Percentiles rank a stretch among this genome's conserved stretches.
Evolutionary conservation across 1,139 yeast species (phyloP).

Genomic region (Lodderomyces jiufengensis): DNA sequence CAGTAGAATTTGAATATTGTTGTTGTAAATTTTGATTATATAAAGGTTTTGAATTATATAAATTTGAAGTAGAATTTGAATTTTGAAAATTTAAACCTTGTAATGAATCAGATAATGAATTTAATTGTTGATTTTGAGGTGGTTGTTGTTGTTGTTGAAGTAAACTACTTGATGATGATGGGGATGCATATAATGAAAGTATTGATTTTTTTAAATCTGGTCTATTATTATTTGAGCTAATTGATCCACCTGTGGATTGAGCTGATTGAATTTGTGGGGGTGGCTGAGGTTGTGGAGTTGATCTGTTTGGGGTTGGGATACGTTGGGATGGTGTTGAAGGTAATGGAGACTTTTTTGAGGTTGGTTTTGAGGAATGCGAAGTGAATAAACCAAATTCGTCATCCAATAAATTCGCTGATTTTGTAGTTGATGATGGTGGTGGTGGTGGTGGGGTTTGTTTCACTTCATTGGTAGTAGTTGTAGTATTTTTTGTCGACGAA

Average conservation of each 20-base stretch:
- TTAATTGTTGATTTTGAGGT: slow-evolving; percentile 7
- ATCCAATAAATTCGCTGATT: slow-evolving; percentile 21
- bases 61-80: slow-evolving; percentile 4
- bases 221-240: slow-evolving; percentile 27
- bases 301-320: too few species aligned
- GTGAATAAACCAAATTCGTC: slow-evolving; percentile 44
- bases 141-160: slow-evolving; percentile 17
- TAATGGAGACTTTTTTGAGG: neutral
- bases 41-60: slow-evolving; percentile 1
- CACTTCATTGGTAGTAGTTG: slow-evolving; percentile 15
- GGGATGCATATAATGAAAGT: slow-evolving; percentile 79
- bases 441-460: slow-evolving; percentile 8
- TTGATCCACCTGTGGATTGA: slow-evolving; percentile 36
- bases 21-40: slow-evolving; percentile 5
- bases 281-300: neutral
- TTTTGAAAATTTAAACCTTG: slow-evolving; percentile 31
- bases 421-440: slow-evolving; percentile 1
- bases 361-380: slow-evolving; percentile 14
- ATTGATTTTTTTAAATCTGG: slow-evolving; percentile 86
- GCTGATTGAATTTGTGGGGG: slow-evolving; percentile 20
- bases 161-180: slow-evolving; percentile 42
- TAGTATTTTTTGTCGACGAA: slow-evolving; percentile 8
- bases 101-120: slow-evolving; percentile 31
- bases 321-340: slow-evolving; percentile 1
- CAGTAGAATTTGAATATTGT: slow-evolving; percentile 6